Conservation (phyloP, 1,284 basidiomycete species). For the Irpex rosettiformis region DNA sequence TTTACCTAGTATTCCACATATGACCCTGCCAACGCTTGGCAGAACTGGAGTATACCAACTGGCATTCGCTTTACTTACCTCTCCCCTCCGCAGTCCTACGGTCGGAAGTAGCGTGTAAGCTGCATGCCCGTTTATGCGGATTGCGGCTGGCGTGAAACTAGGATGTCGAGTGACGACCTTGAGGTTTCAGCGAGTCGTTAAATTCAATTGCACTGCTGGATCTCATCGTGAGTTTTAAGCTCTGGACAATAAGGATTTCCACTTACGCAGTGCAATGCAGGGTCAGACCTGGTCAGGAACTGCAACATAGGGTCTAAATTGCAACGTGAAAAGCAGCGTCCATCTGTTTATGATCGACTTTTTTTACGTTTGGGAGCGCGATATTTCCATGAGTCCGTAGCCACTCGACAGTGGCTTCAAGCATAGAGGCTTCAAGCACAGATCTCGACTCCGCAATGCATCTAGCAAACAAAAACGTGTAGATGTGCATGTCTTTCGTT, state of each 20-base stretch:
- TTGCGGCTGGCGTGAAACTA: neutral
- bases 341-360: neutral
- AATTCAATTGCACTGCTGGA: neutral
- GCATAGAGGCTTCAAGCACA: no score
- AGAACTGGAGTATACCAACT: neutral
- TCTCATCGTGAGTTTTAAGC: neutral
- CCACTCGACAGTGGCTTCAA: neutral
- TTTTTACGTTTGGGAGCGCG: neutral
- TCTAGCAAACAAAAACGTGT: neutral
- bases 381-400: neutral
- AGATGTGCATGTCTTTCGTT: neutral
- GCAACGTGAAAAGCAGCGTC: neutral
- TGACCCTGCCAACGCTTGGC: neutral
- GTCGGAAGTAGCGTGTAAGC: neutral
- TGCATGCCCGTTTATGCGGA: neutral
- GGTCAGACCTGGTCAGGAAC: neutral
- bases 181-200: neutral
- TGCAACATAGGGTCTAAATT: neutral
- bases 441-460: neutral
- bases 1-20: neutral
- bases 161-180: neutral
- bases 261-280: neutral
- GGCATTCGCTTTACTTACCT: neutral
- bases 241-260: neutral
- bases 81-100: neutral